Evolutionary conservation across 371 early-diverging fungal genomes (phyloP).

Genomic region (Scutellospora calospora): DNA sequence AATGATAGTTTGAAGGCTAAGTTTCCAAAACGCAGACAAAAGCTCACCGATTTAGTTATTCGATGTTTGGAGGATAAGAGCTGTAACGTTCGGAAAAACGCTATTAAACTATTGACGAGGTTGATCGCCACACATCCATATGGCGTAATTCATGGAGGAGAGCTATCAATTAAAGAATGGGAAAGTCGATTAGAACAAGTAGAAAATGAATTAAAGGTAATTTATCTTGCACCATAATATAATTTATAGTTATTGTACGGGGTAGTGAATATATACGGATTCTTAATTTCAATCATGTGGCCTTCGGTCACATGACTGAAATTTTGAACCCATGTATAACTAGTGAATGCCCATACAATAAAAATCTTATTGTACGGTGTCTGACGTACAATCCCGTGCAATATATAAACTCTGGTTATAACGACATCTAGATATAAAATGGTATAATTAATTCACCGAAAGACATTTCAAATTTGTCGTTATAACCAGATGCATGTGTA

Average conservation of each 20-base stretch:
- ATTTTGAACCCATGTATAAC: too few relatives aligned
- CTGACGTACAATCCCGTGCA: too few relatives aligned
- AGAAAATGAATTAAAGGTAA: conserved; percentile 69
- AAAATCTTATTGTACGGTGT: too few relatives aligned
- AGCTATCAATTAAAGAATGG: conserved; percentile 74
- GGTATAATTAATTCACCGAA: not conserved
- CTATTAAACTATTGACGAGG: conserved; percentile 81
- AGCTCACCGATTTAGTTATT: conserved; percentile 71
- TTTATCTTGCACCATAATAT: conserved; percentile 46
- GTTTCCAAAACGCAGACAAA: conserved; percentile 85
- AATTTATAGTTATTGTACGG: conserved; percentile 34
- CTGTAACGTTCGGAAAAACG: conserved; percentile 86
- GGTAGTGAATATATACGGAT: too few relatives aligned
- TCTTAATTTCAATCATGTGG: too few relatives aligned
- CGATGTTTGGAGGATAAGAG: conserved; percentile 92
- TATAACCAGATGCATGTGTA: not conserved
- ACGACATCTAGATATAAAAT: too few relatives aligned
- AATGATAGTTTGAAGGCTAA: conserved; percentile 61
- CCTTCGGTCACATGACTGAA: too few relatives aligned
- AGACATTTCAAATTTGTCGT: too few relatives aligned
- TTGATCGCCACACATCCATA: conserved; percentile 91
- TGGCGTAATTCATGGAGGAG: conserved; percentile 82
- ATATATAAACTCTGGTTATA: too few relatives aligned
- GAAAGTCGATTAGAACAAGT: conserved; percentile 68
- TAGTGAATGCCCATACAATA: too few relatives aligned